Base-by-base conservation (phyloP, 2,329 filamentous ascomycete species). In the Fusarium xylarioides region DNA sequence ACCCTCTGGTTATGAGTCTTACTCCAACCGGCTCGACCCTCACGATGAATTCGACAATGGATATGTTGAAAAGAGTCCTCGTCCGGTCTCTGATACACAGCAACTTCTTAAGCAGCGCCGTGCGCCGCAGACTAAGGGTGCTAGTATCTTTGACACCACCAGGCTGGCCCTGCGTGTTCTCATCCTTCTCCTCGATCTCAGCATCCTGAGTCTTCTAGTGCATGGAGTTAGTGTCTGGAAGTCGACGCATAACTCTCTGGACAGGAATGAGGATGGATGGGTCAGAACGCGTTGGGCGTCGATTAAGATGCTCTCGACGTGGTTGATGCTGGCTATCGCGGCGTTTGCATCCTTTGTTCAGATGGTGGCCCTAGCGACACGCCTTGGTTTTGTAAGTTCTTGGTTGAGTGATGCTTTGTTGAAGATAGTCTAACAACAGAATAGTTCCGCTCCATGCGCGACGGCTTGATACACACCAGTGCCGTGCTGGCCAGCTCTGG, bases 1-100 rank as follows among this genome's bases (percentile, higher is more conserved):
- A 0, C 64, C 63, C 0, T 67, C 64, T 19, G 53, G 53, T 8
- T 67, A 67, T 18, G 64, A 67, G 5, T 67, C 64, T 1, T 67
- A 67, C 40, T 67, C 64, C 1, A 67, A 67, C 46, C 44, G 64
- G 4, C 64, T 67, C 11, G 63, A 67, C 18, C 64, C 63, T 30
- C 54, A 67, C 14, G 64, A 67, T 14, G 64, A 67, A 14, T 32
- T 32, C 5, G 53, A 67, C 12, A 26, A 37, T 9, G 21, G 49
- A 15, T 40, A 37, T 23, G 16, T 32, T 42, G 53, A 52, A 1
- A 67, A 67, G 16, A 8, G 28, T 10, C 11, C 35, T 0, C 28
- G 34, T 15, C 28, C 26, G 0, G 37, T 38, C 3, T 37, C 40
- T 19, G 64, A 67, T 6, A 23, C 66, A 5, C 53, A 42, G 18